A percentile compares a stretch with the other conserved stretches of the same genome.
These are phyloP conservation scores for Lophiotrema nucula DNA, from an alignment of 495 filamentous ascomycete genomes.

Conservation along the genomic window DNA sequence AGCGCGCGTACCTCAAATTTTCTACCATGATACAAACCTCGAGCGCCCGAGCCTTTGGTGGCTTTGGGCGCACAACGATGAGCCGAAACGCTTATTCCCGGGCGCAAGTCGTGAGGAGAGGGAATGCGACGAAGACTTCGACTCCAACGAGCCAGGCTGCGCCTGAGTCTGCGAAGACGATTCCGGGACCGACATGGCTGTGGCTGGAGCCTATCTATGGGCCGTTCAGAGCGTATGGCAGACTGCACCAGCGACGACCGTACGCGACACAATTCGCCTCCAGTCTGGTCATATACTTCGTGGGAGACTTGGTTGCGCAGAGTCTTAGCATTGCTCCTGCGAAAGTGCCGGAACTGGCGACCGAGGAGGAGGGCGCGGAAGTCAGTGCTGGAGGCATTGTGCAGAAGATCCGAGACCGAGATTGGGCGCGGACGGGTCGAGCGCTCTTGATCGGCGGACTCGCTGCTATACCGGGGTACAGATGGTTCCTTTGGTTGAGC, in stretches of 20 bases:
- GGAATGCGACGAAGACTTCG: background rate
- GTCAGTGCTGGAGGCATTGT: constrained; percentile 42
- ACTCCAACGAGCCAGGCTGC: too few relatives aligned
- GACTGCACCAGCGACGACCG: constrained; percentile 66
- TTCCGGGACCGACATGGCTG: constrained; percentile 37
- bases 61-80: background rate
- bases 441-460: constrained; percentile 71
- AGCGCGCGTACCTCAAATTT: background rate
- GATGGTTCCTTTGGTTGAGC: constrained; percentile 82
- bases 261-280: constrained; percentile 75
- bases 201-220: constrained; percentile 37
- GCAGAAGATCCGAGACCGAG: background rate
- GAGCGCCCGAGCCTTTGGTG: background rate
- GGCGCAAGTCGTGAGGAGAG: background rate
- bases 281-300: constrained; percentile 73
- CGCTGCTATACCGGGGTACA: constrained; percentile 72
- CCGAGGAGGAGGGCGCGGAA: constrained; percentile 3
- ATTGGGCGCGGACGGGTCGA: constrained; percentile 57
- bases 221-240: constrained; percentile 66
- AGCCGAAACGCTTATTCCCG: background rate
- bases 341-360: background rate
- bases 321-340: constrained; percentile 39
- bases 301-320: constrained; percentile 81
- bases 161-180: constrained; percentile 30
- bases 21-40: background rate